phyloP scores from a whole-genome alignment of 108 stramenopile species.

The Fistulifera solaris region DNA sequence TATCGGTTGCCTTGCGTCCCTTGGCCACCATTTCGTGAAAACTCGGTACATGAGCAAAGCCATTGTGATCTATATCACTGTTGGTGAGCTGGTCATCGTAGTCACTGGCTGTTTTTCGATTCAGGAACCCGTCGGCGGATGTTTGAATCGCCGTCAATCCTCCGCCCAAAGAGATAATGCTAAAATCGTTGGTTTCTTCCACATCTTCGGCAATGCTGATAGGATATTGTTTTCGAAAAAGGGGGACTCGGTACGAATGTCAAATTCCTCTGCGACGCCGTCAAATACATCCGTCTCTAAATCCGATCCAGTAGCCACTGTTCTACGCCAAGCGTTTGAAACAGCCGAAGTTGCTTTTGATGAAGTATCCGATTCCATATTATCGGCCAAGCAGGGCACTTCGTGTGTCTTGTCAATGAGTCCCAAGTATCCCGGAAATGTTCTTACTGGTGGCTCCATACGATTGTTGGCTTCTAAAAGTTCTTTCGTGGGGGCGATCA shows the following conservation, averaged over 20 bases:
- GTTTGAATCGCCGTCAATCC: slow-evolving; percentile 51
- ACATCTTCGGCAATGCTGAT: slow-evolving; percentile 11
- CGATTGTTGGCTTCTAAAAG: slow-evolving; percentile 31
- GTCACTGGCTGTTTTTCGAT: slow-evolving; percentile 31
- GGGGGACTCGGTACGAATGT: not conserved
- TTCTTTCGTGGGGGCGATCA: slow-evolving; percentile 24
- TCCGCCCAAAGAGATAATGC: slow-evolving; percentile 31
- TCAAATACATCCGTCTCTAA: slow-evolving; percentile 63
- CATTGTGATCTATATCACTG: slow-evolving; percentile 39
- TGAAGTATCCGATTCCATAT: slow-evolving; percentile 56
- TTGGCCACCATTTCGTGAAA: slow-evolving; percentile 27
- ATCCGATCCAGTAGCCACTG: slow-evolving; percentile 27
- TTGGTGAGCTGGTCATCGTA: slow-evolving; percentile 41
- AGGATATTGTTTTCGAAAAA: slow-evolving; percentile 1
- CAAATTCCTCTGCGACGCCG: slow-evolving; percentile 9
- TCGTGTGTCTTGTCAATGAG: slow-evolving; percentile 70
- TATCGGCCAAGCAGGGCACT: slow-evolving; percentile 80
- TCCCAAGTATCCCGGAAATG: slow-evolving; percentile 33
- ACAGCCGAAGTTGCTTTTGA: slow-evolving; percentile 15
- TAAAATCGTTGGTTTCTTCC: slow-evolving; percentile 13
- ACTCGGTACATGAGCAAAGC: slow-evolving; percentile 30
- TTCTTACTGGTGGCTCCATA: slow-evolving; percentile 15
- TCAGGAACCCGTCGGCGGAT: slow-evolving; percentile 24
- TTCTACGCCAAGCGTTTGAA: slow-evolving; percentile 9
- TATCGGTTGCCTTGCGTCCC: slow-evolving; percentile 16